Base-by-base conservation (phyloP, 2,329 filamentous ascomycete species). In the Hymenotorrendiella dingleyae region DNA sequence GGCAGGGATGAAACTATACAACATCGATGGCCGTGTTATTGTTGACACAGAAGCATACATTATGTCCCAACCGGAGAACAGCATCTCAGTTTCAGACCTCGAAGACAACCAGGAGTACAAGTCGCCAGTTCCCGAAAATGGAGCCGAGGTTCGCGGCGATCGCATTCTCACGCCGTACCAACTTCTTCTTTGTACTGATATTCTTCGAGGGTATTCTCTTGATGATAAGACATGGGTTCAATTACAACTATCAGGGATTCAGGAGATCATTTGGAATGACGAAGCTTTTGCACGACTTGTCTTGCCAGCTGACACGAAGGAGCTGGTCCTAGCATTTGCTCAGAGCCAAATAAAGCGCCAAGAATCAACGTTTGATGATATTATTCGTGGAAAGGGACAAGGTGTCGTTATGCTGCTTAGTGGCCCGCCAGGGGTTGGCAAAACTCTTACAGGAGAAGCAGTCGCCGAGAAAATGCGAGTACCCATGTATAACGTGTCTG, bases 191-290 rank as follows among this genome's bases (percentile, higher is more conserved):
- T 38, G 21, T n/a, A 17, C 26, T 23, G n/a, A 4, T n/a, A 26
- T 12, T 4, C 14, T 43, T 11, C 26, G 22, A 17, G 41, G 41
- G 5, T 37, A 37, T 14, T 36, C 41, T n/a, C 21, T 37, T 9
- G 24, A 37, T 10, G 20, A n/a, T 23, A 35, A 51, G 50, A 22
- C 47, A 47, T 23, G 56, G 57, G 33, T n/a, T n/a, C n/a, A n/a
- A n/a, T n/a, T n/a, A n/a, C n/a, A n/a, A n/a, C n/a, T n/a, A n/a
- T n/a, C n/a, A n/a, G n/a, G n/a, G n/a, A n/a, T n/a, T n/a, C n/a
- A 21, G 22, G 34, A 48, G 37, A 48, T 48, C 16, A 38, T 14
- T 32, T 45, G 36, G 42, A 45, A 47, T 24, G 23, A 24, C 28
- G 34, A 20, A 40, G 16, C 38, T 40, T 41, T 8, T 4, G 30